Conservation (phyloP, 2,329 filamentous ascomycete genomes). For the Fusarium newnesense region DNA sequence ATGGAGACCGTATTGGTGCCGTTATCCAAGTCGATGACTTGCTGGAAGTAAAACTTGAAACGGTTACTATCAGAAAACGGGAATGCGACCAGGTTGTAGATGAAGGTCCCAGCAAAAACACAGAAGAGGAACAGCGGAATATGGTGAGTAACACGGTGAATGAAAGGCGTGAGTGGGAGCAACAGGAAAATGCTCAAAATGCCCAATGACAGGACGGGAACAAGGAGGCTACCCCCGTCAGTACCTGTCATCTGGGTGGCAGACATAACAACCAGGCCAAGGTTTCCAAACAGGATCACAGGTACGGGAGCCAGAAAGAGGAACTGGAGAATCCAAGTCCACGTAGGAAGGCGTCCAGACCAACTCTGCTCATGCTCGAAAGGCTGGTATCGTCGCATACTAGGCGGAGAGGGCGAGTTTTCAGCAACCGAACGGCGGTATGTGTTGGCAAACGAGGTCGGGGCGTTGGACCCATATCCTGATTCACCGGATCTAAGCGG, state of each 20-base stretch:
- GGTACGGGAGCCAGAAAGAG: constrained; percentile 81
- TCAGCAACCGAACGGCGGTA: constrained; percentile 62
- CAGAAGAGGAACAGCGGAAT: constrained; percentile 80
- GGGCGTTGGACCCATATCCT: constrained; percentile 51
- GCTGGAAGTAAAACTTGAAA: constrained; percentile 88
- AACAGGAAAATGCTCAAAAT: constrained; percentile 76
- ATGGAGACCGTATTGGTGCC: constrained; percentile 77
- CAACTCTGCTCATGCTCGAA: constrained; percentile 84
- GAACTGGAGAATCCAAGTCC: constrained; percentile 90
- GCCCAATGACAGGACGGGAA: constrained; percentile 77
- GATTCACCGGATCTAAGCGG: constrained; percentile 58
- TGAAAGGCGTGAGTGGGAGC: constrained; percentile 81
- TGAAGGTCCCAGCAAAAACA: constrained; percentile 77
- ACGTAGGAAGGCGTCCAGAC: constrained; percentile 81
- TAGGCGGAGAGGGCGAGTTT: constrained; percentile 35
- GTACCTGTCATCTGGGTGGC: constrained; percentile 83
- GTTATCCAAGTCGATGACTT: constrained; percentile 80
- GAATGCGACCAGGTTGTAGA: constrained; percentile 89
- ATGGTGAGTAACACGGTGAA: constrained; percentile 87
- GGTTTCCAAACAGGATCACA: constrained; percentile 80
- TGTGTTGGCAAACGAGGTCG: constrained; percentile 65
- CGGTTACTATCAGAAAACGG: constrained; percentile 84
- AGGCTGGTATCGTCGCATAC: constrained; percentile 47
- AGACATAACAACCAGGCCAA: constrained; percentile 77
- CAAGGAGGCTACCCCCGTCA: constrained; percentile 79